Evolutionary conservation across 306 rosid genomes (phyloP).

Genomic region (cucumber (Cucumis sativus)): Cucumber_9930_V3 NC_026656.2:235001-235500

Average conservation of each 20-base stretch:
- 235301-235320: not conserved
- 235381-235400: conserved; percentile 57
- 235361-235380: conserved; percentile 53
- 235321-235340: not conserved
- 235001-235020: conserved; percentile 12
- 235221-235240: conserved; percentile 36
- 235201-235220: conserved; percentile 45
- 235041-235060: not conserved
- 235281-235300: not conserved
- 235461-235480: conserved; percentile 73
- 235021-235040: not conserved
- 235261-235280: not conserved
- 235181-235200: conserved; percentile 32
- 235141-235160: conserved; percentile 46
- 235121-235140: conserved; percentile 32
- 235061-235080: too few relatives aligned
- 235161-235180: conserved; percentile 45
- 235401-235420: conserved; percentile 57
- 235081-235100: too few relatives aligned
- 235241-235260: conserved; percentile 38
- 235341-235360: conserved; percentile 33
- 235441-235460: conserved; percentile 58
- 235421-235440: conserved; percentile 34
- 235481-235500: conserved; percentile 42
- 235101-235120: not conserved